Conservation (phyloP, 169 alveolate species). For the Plasmodium gaboni region DNA sequence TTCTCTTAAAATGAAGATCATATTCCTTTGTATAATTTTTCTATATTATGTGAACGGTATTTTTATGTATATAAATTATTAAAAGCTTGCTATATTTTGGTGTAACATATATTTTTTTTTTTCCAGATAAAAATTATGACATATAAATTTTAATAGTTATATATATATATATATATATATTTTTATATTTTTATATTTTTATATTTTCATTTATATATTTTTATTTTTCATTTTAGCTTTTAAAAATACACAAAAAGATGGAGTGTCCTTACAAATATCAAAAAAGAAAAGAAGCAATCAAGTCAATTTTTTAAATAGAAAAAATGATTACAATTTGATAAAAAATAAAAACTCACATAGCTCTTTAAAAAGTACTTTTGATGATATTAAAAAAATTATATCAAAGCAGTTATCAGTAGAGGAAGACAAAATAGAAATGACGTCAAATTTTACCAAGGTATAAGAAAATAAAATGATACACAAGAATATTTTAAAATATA, state of each 20-base stretch:
- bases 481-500: background rate
- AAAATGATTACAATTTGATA: background rate
- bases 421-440: conserved; percentile 48
- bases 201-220: conserved; percentile 1
- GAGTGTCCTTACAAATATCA: background rate
- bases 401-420: conserved; percentile 72
- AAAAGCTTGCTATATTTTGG: too few species aligned
- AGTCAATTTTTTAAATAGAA: conserved; percentile 1
- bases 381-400: conserved; percentile 40
- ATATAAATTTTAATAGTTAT: background rate
- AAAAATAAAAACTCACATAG: background rate
- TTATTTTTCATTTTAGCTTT: conserved; percentile 23
- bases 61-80: background rate
- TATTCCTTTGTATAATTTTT: conserved; percentile 23
- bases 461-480: background rate
- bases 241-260: conserved; percentile 11
- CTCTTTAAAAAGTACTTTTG: conserved; percentile 36
- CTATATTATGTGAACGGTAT: conserved; percentile 38
- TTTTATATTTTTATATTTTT: background rate
- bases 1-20: conserved; percentile 15
- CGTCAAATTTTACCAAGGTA: conserved; percentile 56
- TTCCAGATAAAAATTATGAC: background rate
- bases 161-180: background rate
- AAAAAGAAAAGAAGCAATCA: background rate
- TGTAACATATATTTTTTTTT: background rate